Percentiles rank a stretch among this genome's conserved stretches.
Evolutionary conservation across 192 early-diverging fungal species (phyloP).

Genomic region (Spizellomyces sp.): DNA sequence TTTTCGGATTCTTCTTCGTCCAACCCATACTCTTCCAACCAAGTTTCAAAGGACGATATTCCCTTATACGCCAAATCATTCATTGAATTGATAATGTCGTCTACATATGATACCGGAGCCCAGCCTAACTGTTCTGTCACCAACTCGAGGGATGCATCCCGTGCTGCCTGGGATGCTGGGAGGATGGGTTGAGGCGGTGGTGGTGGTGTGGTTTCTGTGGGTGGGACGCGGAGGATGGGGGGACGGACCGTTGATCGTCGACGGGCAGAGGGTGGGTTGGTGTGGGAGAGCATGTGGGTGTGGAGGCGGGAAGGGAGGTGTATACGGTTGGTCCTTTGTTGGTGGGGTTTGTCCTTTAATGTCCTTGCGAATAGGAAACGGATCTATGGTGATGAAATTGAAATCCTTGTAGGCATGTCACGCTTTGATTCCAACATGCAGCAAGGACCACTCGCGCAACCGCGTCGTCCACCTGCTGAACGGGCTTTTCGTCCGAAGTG

Average conservation of each 20-base stretch:
- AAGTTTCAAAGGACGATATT: slow-evolving; percentile 67
- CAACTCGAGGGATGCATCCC: slow-evolving; percentile 40
- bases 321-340: neutral
- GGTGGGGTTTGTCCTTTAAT: no score
- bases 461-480: no score
- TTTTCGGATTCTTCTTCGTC: slow-evolving; percentile 35
- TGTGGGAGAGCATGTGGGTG: slow-evolving; percentile 13
- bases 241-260: slow-evolving; percentile 19
- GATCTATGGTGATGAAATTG: no score
- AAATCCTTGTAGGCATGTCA: no score
- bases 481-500: no score
- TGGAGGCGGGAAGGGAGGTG: neutral
- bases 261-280: slow-evolving; percentile 22
- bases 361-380: no score
- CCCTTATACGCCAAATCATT: slow-evolving; percentile 75
- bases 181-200: slow-evolving; percentile 15
- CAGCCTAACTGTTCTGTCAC: slow-evolving; percentile 83
- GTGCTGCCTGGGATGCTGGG: slow-evolving; percentile 10
- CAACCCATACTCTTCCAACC: slow-evolving; percentile 62
- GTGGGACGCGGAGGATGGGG: slow-evolving; percentile 24
- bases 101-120: slow-evolving; percentile 75
- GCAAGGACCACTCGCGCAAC: no score
- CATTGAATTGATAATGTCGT: slow-evolving; percentile 78
- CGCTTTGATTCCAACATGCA: no score
- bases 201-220: neutral